Conservation (phyloP, 2,329 filamentous ascomycete genomes). For the Ophiostoma ips region DNA sequence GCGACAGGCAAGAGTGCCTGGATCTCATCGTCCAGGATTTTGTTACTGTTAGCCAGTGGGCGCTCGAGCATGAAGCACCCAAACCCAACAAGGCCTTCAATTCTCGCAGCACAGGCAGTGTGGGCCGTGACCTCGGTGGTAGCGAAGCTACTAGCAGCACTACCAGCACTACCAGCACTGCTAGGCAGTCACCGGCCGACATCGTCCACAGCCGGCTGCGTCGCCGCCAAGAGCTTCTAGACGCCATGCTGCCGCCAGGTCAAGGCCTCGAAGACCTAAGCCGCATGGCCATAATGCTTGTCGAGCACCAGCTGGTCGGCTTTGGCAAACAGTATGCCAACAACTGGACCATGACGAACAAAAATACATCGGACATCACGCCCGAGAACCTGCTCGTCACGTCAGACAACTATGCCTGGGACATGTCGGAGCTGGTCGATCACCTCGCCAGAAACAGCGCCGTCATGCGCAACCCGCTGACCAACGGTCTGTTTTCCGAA, state of each 20-base stretch:
- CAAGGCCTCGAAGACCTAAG: conserved; percentile 3
- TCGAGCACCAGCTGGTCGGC: conserved; percentile 11
- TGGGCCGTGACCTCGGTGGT: too few relatives aligned
- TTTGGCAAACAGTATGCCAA: conserved; percentile 12
- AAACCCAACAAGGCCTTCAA: not conserved
- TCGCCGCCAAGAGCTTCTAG: conserved; percentile 10
- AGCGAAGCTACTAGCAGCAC: too few relatives aligned
- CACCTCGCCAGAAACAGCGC: conserved; percentile 15
- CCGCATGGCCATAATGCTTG: conserved; percentile 8
- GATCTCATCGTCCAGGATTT: conserved; percentile 11
- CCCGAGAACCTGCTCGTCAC: conserved; percentile 10
- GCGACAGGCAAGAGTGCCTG: conserved; percentile 5
- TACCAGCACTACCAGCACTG: too few relatives aligned
- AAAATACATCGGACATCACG: conserved; percentile 8
- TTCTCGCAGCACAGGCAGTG: not conserved
- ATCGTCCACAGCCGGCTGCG: conserved; percentile 8
- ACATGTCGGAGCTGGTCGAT: conserved; percentile 26
- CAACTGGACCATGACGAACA: too few relatives aligned
- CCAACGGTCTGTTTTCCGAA: conserved; percentile 17
- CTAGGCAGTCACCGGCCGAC: conserved; percentile 1
- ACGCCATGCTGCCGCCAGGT: conserved; percentile 9
- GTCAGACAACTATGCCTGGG: conserved; percentile 23
- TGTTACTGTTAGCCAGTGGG: conserved; percentile 10
- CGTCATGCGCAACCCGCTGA: conserved; percentile 21
- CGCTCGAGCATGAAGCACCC: conserved; percentile 3